Evolutionary conservation across 306 rosid species (phyloP), one percentile per base, ranked within the genome.

Genomic region (Abrus precatorius): DNA sequence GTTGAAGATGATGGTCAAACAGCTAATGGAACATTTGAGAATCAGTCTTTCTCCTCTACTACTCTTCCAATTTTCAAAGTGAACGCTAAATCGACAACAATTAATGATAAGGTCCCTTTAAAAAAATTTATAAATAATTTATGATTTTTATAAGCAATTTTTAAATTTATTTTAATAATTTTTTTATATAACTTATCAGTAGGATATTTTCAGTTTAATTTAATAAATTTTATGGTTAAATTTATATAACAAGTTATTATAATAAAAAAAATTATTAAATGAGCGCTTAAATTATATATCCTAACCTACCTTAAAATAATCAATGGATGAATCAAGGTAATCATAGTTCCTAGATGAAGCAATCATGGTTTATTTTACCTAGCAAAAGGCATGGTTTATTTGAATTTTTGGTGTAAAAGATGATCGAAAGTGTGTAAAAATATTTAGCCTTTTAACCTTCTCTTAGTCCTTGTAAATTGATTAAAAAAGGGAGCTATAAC

Each of bases 1-100:
- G 49, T 80, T 75, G 71, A 75, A 53, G 33, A 69, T 75, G 71
- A 80, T 84, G 59, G 59, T 74, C 74, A 84, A 75, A 56, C 45
- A 9, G 41, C 74, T n/a, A 59, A 5, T n/a, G 30, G 11, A 76
- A 76, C 57, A 59, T 47, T 48, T 13, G 36, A 33, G 70, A 52
- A 68, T 10, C 45, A 11, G 38, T 49, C 30, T 56, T 1, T 29
- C n/a, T 45, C 9, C 9, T 20, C 20, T 20, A 20, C 20, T 20
- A 20, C 20, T 20, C 20, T 20, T 5, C 5, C 2, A 36, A 36
- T 20, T n/a, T 6, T 2, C 12, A 40, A 68, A 34, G 9, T 44
- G 36, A 28, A 55, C 9, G 5, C 34, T 1, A 54, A 69, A 59
- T 48, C 55, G 14, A 67, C 43, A 52, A 57, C 20, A 75, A 67